phyloP scores from a whole-genome alignment of 225 moss, liverwort and hornwort genomes.

The Straminergon stramineum region DNA sequence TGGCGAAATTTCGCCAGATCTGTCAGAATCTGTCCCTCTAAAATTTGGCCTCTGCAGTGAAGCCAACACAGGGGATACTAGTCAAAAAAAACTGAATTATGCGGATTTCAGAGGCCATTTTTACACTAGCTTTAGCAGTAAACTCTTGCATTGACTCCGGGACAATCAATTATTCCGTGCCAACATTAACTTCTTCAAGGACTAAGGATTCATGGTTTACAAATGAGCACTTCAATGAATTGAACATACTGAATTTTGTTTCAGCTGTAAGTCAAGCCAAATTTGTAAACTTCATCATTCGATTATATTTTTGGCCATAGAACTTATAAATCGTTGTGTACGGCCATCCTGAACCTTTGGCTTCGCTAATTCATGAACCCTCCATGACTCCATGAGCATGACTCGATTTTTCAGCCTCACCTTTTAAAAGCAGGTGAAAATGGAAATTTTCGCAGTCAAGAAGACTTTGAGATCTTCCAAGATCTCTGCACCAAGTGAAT shows the following conservation, averaged over 20 bases:
- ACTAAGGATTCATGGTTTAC: not conserved
- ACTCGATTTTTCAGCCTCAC: not conserved
- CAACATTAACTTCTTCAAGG: not conserved
- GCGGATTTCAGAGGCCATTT: not conserved
- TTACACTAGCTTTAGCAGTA: not conserved
- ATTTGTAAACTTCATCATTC: not conserved
- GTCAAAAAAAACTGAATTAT: too few species aligned
- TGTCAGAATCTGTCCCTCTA: too few species aligned
- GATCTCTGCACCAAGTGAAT: conserved; percentile 35
- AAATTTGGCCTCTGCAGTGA: too few species aligned
- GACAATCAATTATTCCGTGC: not conserved
- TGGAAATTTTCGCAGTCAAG: not conserved
- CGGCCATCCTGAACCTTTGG: not conserved
- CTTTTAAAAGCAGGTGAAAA: not conserved
- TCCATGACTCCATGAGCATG: not conserved
- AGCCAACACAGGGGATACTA: too few species aligned
- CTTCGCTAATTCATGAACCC: not conserved
- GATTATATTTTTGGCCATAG: too few species aligned
- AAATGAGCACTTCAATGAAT: not conserved
- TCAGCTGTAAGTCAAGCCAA: not conserved
- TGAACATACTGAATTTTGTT: not conserved
- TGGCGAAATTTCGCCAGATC: too few species aligned
- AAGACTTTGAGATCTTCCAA: conserved; percentile 2
- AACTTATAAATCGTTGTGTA: not conserved
- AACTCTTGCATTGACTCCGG: not conserved